Conservation (phyloP, 2,329 filamentous ascomycete genomes). For the Lachnellula cervina region DNA sequence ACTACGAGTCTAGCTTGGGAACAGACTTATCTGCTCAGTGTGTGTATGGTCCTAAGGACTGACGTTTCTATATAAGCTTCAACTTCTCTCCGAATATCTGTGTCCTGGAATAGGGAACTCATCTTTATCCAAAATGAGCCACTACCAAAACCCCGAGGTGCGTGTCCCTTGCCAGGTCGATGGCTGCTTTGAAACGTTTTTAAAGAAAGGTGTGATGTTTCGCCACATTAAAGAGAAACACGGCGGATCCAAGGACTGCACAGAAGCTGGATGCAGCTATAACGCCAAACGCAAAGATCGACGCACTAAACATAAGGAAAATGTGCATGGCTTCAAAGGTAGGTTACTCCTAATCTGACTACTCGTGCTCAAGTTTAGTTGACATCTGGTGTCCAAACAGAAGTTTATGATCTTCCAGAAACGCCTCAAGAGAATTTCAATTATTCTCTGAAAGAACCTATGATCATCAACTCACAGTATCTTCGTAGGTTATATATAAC, state of each 20-base stretch:
- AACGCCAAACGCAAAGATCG: not conserved
- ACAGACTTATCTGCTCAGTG: no score
- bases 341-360: no score
- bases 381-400: no score
- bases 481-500: no score
- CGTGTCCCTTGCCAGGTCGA: not conserved
- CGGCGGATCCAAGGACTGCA: not conserved
- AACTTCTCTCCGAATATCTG: not conserved
- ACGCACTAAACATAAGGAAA: not conserved
- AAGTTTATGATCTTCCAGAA: no score
- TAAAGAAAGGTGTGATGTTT: not conserved
- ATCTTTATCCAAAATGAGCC: not conserved
- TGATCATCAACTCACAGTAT: no score
- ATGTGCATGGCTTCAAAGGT: not conserved
- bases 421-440: no score
- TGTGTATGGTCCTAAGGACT: no score
- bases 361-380: no score
- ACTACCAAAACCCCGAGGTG: not conserved
- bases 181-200: not conserved
- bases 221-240: not conserved
- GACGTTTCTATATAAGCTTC: not conserved
- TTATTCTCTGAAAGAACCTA: no score
- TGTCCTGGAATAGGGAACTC: no score
- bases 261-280: not conserved
- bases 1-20: no score